Evolutionary conservation across 352 stramenopile genomes (phyloP).

Genomic region (Globisporangium takayamanum): DNA sequence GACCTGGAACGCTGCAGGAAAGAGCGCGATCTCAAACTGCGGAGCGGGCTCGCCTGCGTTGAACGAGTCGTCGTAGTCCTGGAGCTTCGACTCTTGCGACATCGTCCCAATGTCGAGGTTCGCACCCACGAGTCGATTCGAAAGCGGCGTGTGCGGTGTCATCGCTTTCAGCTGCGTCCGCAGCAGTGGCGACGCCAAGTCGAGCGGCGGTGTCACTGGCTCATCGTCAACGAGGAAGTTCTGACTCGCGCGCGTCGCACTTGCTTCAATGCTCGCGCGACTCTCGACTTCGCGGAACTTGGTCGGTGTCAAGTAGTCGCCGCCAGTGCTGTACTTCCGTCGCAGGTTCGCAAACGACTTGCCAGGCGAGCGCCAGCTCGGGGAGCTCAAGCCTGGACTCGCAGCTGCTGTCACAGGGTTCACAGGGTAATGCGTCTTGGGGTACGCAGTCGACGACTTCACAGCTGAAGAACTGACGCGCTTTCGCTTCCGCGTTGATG

Average conservation of each 20-base stretch:
- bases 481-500: constrained; percentile 41
- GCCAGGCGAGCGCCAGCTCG: constrained; percentile 11
- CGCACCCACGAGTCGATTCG: constrained; percentile 76
- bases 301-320: constrained; percentile 38
- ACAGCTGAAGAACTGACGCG: constrained; percentile 18
- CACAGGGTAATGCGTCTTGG: constrained; percentile 41
- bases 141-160: constrained; percentile 78
- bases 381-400: constrained; percentile 15
- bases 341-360: constrained; percentile 40
- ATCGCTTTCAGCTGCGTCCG: constrained; percentile 78
- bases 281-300: constrained; percentile 21
- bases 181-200: constrained; percentile 71
- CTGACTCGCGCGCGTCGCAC: constrained; percentile 24
- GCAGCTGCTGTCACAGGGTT: constrained; percentile 12
- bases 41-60: constrained; percentile 52
- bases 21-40: constrained; percentile 64
- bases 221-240: constrained; percentile 45
- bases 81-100: constrained; percentile 56
- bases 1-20: constrained; percentile 75
- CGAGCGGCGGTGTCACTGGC: constrained; percentile 50
- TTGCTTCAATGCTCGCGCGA: constrained; percentile 24
- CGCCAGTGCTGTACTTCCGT: constrained; percentile 56
- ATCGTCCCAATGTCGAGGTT: constrained; percentile 64
- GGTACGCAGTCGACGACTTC: constrained; percentile 28
- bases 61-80: constrained; percentile 68